Evolutionary conservation across 176 grass and related monocot genomes (phyloP), one percentile per base, ranked within the genome.

Genomic region (Eragrostis curvula): DNA sequence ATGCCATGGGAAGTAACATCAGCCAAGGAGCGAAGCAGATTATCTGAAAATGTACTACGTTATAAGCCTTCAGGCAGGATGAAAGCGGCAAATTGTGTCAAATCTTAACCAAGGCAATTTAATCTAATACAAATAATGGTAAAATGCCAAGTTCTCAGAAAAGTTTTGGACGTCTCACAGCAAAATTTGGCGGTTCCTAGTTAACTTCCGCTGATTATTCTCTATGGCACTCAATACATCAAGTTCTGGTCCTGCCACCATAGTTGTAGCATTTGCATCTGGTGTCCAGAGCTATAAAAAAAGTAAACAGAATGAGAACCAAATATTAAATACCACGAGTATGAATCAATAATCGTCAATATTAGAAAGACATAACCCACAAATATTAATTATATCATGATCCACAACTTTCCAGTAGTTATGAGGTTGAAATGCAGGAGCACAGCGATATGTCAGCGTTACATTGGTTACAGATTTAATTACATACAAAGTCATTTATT

Each of bases 271-370:
- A 72, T 77, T 67, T 55, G 88, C 92, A 90, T 85, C 77, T 13
- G 96, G 93, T 84, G 91, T 99, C 96, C 96, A 99, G 50, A 99
- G 88, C 96, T 99, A 79, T 47, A 79, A 68, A 20, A 42, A 68
- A 86, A 58, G 51, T 53, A 73, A 61, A 18, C 39, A 70, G 7
- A 52, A 8, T 45, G 9, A 58, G 52, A 81, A 21, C 32, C 39
- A 44, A 88, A 52, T 56, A 77, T 68, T 39, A 1, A 80, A 67
- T 21, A 48, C 36, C 48, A 39, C 70, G 12, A 17, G 40, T 68
- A 64, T 67, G 5, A 23, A 23, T 3, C 25, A 36, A 39, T 66
- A 23, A 39, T 36, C 50, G 7, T 3, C 25, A 36, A 39, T 66
- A 23, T 51, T 36, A 66, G 7, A 51, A 36, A 2, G 21, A 79